Base-by-base conservation (phyloP, 2,329 filamentous ascomycete species). In the Boeremia exigua region DNA sequence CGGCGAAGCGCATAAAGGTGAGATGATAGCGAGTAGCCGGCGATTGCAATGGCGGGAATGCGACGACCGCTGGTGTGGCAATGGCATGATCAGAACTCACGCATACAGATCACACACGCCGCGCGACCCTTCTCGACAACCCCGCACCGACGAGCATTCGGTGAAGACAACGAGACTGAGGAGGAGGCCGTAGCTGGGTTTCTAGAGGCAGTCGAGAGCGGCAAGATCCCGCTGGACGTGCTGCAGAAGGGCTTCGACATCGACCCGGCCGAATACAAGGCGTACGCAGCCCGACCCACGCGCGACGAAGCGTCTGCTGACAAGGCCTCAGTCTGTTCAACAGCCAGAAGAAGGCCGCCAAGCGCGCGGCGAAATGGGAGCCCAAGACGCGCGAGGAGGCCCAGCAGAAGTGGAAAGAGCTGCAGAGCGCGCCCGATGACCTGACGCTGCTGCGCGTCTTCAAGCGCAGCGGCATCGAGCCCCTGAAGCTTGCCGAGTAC, bases 1-100 rank as follows among this genome's bases (percentile, higher is more conserved):
- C 77, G 15, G 70, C 71, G 25, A 81, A 80, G 70, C 71, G 79
- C 60, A 61, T 76, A 34, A 77, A 74, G 69, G 79, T 80, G 58
- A 50, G 65, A 47, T 47, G 34, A 37, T 6, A 23, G 17, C 17
- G 36, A 6, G 12, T 15, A 27, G 19, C 27, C 10, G 5, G n/a
- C 4, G 5, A 5, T 14, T 32, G 32, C 25, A 25, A n/a, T 4
- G 11, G 34, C 34, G n/a, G 27, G 10, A 27, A 14, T 32, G 40
- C 40, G 19, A n/a, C 28, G 5, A 32, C 28, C 17, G 15, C 15
- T 14, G 3, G 28, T 15, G 27, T 19, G 27, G 25, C 36, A 37
- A 19, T 33, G 23, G 8, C 32, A 11, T 8, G 36, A 46, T 19
- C 40, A 39, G 43, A 47, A 51, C 68, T 72, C 56, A 73, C 50